Base-by-base conservation (phyloP, 345 rosid genomes). In the Aurinia saxatilis region DNA sequence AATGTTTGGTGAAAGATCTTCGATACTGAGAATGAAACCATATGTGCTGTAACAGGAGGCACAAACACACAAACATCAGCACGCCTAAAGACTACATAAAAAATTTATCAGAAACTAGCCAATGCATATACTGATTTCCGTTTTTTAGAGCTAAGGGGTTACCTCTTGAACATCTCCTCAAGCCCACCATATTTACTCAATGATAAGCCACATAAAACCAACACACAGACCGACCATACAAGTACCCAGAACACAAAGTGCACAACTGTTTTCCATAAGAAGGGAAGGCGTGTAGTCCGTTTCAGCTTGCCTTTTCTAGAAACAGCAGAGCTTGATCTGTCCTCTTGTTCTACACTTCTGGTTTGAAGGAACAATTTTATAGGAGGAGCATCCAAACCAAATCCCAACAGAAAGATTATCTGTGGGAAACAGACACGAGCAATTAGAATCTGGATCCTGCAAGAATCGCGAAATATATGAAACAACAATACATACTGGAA, bases 1-100 rank as follows among this genome's bases (percentile, higher is more conserved):
- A 3, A 90, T 85, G 75, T 90, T 90, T 45, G 97, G 96, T 53
- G 99, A 87, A 64, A 93, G 70, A 79, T 93, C 99, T 81, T 93
- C 93, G 60, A 87, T 81, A 0, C 90, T 79, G 56, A 90, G 99
- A 72, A 90, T 85, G 82, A 93, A 93, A 15, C 99, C 97, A 71
- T 84, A 90, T 41, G 97, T 90, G 57, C 97, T 93, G 75, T 74
- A 83, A 60, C 59, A 65, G 49, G 33, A 45, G 60, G 68, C 57
- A 65, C 21, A 56, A 11, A 35, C 11, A 63, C 30, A 63, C 19
- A 47, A 31, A 11, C 23, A 63, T 70, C 14, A 70, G 21, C 30
- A 39, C 21, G 5, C 13, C 38, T 31, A 38, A 38, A 2, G 14
- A n/a, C 7, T n/a, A n/a, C 7, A 67, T 11, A 1, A 21, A 21